Evolutionary conservation across 129 eudicot species (phyloP), one percentile per base, ranked within the genome.

Genomic region (Pulicaria dysenterica): DNA sequence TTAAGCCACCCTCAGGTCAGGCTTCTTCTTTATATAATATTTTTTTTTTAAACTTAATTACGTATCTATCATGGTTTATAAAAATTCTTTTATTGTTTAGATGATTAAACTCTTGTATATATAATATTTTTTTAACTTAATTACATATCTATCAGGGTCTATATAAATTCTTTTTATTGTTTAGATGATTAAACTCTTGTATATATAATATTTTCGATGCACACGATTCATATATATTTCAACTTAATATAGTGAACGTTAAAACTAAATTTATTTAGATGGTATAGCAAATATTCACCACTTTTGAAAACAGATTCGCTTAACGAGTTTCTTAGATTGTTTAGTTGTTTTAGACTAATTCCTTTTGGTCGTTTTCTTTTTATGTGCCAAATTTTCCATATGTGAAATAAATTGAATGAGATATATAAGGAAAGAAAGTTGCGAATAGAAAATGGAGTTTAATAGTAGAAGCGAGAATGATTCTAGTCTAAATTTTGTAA

Each of bases 1-100:
- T 67, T 94, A 63, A 94, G 98, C 79, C 97, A 94, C 84, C 97
- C 96, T 56, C 93, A 85, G 97, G 98, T 92, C 44, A 63, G 47
- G 7, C 47, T 24, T 24, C 31, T 24, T 24, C 1, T 24, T 24
- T 24, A 24, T 24, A 24, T 24, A 24, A 24, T 24, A 24, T 24
- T 0, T 24, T 24, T 24, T 0, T 24, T 24, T 24, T 24, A 24
- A 24, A 24, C 31, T 24, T 24, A 24, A 24, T 24, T 24, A 24
- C 31, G 2, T 24, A 24, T 24, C 31, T 24, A 24, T 24, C 31
- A 24, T 1, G 31, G 31, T 24, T 24, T 24, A 24, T 24, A 24
- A 24, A 24, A 24, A 24, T 24, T 24, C 31, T 24, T 24, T 24
- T 24, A 24, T 24, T 24, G 1, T 24, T 24, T 24, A 0, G 1